Base-by-base conservation (phyloP, 148 eudicot genomes). In the Cornus controversa region DNA sequence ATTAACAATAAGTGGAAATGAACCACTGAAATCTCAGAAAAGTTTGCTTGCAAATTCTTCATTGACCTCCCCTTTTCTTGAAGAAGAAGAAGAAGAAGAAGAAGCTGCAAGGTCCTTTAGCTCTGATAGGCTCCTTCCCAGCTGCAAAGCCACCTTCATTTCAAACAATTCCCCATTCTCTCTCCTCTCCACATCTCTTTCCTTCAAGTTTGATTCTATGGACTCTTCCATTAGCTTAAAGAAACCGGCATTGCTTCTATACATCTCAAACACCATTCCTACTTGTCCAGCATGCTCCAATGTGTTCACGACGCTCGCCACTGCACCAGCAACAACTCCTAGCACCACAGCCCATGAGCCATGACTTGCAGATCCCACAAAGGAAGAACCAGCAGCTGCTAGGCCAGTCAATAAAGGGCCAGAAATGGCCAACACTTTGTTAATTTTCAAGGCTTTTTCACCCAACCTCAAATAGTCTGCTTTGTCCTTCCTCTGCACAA, bases 221-320 rank as follows among this genome's bases (percentile, higher is more conserved):
- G 13, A 72, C 75, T 87, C 89, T 69, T 80, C 82, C 72, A 89
- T 20, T 7, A 72, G 75, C 63, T 69, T 72, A 28, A 85, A 89
- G 36, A 80, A 87, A 6, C 90, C 90, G 6, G 82, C 90, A 74
- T 83, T 85, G 65, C 85, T 84, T 69, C 89, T 82, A 42, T 89
- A 89, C 90, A 89, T 85, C 85, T 89, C 92, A 72, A 81, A 70
- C 70, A 89, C 87, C 86, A 87, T 89, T 24, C 91, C 91, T 26
- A 88, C 91, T 74, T 88, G 91, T 5, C 89, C 89, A 36, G 89
- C 89, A 79, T 89, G 92, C 80, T 87, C 81, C 18, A 89, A 8
- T 11, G 83, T 84, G 60, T 80, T 89, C 75, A 85, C 89, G 5
- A 80, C 82, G n/a, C 75, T 78, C 0, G 87, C 85, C 53, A 83